Percentiles rank a stretch among this genome's conserved stretches.
These are phyloP conservation scores for Sequoiadendron giganteum DNA, from an alignment of 75 land plant species.

Conservation along the genomic window DNA sequence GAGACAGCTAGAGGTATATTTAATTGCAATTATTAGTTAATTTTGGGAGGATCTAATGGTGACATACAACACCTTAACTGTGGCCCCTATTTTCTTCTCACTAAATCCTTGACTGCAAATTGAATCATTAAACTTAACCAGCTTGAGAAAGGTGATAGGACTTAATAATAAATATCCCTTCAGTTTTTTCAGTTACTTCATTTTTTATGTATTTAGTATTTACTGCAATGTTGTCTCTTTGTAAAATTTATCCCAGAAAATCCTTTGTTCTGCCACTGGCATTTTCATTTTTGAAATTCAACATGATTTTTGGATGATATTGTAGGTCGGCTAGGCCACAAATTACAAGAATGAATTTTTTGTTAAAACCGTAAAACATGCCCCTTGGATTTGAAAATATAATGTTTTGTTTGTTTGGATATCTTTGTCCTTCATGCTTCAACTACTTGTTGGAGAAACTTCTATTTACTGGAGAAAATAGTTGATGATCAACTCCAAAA, in stretches of 20 bases:
- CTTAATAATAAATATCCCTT: background rate
- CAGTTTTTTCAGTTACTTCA: background rate
- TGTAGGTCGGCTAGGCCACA: background rate
- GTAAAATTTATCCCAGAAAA: background rate
- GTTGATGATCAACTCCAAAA: background rate
- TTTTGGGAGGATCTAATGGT: constrained; percentile 4
- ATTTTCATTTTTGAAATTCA: too few relatives aligned
- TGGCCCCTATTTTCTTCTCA: background rate
- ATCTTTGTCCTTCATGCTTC: background rate
- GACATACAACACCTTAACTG: background rate
- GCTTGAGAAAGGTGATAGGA: background rate
- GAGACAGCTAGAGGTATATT: constrained; percentile 82
- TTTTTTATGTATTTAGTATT: background rate
- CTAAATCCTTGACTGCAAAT: background rate
- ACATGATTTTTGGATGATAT: background rate
- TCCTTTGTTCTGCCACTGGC: background rate
- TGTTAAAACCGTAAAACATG: background rate
- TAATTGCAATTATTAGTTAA: background rate
- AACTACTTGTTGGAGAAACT: background rate
- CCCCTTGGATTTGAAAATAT: background rate
- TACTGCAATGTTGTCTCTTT: background rate
- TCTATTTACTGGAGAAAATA: background rate
- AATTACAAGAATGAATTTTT: background rate
- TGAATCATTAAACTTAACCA: background rate
- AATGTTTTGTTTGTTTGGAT: background rate